Conservation (phyloP, 805 yeast genomes). For the Metschnikowia similis region DNA sequence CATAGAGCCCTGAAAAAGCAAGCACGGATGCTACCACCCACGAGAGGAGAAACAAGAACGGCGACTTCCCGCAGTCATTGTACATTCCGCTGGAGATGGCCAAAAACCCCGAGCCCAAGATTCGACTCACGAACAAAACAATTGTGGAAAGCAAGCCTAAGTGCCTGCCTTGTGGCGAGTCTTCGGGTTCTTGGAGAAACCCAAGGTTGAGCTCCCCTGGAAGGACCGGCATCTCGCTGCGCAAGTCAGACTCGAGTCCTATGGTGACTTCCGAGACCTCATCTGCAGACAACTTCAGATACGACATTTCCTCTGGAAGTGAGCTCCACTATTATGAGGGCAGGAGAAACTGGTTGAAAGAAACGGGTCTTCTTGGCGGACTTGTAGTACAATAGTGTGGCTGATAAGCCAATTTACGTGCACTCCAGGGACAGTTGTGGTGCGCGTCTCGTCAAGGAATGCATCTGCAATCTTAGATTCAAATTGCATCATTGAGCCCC, state of each 20-base stretch:
- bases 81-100: slow-evolving; percentile 67
- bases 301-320: slow-evolving; percentile 5
- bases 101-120: slow-evolving; percentile 76
- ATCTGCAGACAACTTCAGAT: slow-evolving; percentile 7
- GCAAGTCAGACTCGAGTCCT: slow-evolving; percentile 4
- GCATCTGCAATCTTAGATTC: too few species aligned
- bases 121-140: slow-evolving; percentile 60
- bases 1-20: slow-evolving; percentile 63
- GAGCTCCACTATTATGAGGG: neutral
- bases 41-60: slow-evolving; percentile 52
- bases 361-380: neutral
- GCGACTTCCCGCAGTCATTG: slow-evolving; percentile 65
- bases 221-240: slow-evolving; percentile 2
- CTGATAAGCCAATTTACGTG: slow-evolving; percentile 10
- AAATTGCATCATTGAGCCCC: too few species aligned
- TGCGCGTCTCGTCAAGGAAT: too few species aligned
- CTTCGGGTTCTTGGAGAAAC: slow-evolving; percentile 37
- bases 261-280: slow-evolving; percentile 1
- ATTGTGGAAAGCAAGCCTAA: slow-evolving; percentile 65
- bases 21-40: slow-evolving; percentile 62
- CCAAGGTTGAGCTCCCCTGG: neutral
- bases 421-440: neutral
- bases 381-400: slow-evolving; percentile 6
- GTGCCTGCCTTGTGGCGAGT: slow-evolving; percentile 71
- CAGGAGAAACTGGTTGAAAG: too few species aligned